Conservation (phyloP, 2,329 filamentous ascomycete species). For the Paecilomyces variotii region DNA sequence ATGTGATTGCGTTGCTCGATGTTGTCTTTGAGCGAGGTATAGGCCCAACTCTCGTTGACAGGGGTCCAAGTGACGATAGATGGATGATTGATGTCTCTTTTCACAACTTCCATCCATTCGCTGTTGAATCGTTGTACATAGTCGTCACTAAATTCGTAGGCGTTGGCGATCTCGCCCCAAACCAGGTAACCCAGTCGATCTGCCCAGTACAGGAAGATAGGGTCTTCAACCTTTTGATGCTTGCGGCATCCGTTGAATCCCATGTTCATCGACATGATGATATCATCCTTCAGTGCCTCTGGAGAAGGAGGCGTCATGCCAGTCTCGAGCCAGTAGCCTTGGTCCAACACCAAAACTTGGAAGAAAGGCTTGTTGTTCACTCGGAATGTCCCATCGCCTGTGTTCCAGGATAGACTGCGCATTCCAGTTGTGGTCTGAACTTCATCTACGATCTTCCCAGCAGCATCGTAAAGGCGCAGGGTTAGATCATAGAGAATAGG, state of each 20-base stretch:
- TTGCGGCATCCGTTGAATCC: constrained; percentile 66
- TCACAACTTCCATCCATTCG: constrained; percentile 58
- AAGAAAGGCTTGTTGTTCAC: constrained; percentile 62
- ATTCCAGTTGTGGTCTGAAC: constrained; percentile 53
- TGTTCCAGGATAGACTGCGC: constrained; percentile 54
- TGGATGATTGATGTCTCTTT: constrained; percentile 58
- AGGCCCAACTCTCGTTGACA: constrained; percentile 58
- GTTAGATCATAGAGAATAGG: constrained; percentile 57
- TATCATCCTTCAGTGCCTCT: constrained; percentile 59
- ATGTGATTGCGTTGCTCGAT: constrained; percentile 57
- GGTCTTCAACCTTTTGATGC: constrained; percentile 57
- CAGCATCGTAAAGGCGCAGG: constrained; percentile 43
- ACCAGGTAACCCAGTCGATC: constrained; percentile 59
- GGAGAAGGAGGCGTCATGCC: constrained; percentile 57
- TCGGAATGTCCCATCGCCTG: constrained; percentile 50
- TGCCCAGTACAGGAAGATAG: constrained; percentile 59
- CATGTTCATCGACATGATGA: constrained; percentile 54
- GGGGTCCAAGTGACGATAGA: constrained; percentile 60
- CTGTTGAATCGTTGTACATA: constrained; percentile 54
- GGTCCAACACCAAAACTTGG: constrained; percentile 60
- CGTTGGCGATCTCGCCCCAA: constrained; percentile 64
- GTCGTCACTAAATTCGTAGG: constrained; percentile 53
- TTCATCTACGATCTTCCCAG: constrained; percentile 36
- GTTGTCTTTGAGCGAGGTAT: constrained; percentile 49
- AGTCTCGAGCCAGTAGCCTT: constrained; percentile 65